A percentile compares a stretch with the other conserved stretches of the same genome.
Conservation (phyloP, 352 stramenopile species). For the Thalassiosira exigua region DNA sequence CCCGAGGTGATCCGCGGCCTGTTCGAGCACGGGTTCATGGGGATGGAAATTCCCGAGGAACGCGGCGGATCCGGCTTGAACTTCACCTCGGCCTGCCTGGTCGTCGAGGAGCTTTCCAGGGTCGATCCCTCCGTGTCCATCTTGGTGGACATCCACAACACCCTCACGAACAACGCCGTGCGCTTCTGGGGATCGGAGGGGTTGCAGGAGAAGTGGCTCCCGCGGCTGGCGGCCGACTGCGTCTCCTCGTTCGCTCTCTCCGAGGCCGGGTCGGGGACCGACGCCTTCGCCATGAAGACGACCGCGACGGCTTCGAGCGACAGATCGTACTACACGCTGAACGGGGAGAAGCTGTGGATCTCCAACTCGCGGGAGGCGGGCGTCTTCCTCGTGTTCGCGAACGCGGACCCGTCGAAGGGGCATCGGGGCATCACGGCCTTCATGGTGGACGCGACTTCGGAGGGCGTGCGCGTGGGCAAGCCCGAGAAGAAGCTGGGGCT, state of each 20-base stretch:
- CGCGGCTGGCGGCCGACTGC: conserved; percentile 81
- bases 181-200: conserved; percentile 84
- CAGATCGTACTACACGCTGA: conserved; percentile 93
- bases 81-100: conserved; percentile 94
- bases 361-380: conserved; percentile 95
- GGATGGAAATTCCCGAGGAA: conserved; percentile 93
- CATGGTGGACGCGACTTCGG: conserved; percentile 93
- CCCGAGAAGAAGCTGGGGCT: conserved; percentile 97
- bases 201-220: conserved; percentile 84
- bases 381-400: conserved; percentile 97
- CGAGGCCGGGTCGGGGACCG: conserved; percentile 92
- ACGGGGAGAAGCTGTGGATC: conserved; percentile 98
- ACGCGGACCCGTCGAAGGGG: conserved; percentile 89
- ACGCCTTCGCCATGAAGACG: conserved; percentile 96
- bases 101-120: conserved; percentile 96
- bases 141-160: conserved; percentile 94
- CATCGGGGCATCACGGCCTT: conserved; percentile 99
- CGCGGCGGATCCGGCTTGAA: conserved; percentile 91
- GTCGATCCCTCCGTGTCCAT: conserved; percentile 94
- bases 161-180: conserved; percentile 95
- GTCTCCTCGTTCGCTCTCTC: conserved; percentile 95
- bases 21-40: conserved; percentile 94
- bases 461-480: conserved; percentile 92
- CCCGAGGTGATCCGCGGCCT: conserved; percentile 90
- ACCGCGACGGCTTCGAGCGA: conserved; percentile 88